Conservation (phyloP, 2,329 filamentous ascomycete genomes). For the Dothiorella sarmentorum region DNA sequence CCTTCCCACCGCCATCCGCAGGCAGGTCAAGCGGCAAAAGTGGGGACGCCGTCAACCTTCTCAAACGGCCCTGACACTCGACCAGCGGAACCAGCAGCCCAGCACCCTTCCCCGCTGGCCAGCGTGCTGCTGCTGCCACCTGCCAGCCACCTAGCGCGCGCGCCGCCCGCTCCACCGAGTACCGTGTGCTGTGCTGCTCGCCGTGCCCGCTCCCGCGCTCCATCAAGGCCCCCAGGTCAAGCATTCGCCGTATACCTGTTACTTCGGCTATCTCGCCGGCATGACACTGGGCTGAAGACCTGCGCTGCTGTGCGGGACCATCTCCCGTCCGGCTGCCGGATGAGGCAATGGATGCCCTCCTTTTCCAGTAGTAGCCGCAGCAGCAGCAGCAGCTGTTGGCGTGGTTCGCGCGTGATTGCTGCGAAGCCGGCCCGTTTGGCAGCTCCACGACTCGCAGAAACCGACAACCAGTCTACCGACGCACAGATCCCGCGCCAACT, state of each 20-base stretch:
- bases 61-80: conserved; percentile 16
- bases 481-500: conserved; percentile 9
- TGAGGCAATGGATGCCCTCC: background rate
- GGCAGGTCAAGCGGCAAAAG: conserved; percentile 19
- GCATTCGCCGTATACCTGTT: too few species aligned
- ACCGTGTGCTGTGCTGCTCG: background rate
- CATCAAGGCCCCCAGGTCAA: too few species aligned
- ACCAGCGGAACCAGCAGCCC: conserved; percentile 2
- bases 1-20: conserved; percentile 18
- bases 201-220: background rate
- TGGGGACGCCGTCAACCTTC: conserved; percentile 3
- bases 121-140: too few species aligned
- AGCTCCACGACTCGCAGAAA: conserved; percentile 12
- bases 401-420: conserved; percentile 12
- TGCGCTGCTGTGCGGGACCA: background rate
- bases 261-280: conserved; percentile 1
- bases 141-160: conserved; percentile 9
- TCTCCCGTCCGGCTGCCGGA: conserved; percentile 7
- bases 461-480: conserved; percentile 2
- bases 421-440: conserved; percentile 7
- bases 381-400: background rate
- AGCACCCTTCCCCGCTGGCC: conserved; percentile 8
- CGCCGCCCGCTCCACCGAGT: background rate
- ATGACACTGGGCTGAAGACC: background rate
- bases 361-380: conserved; percentile 2